phyloP scores from a whole-genome alignment of 2,329 filamentous ascomycete genomes.

The Ustulina deusta region DNA sequence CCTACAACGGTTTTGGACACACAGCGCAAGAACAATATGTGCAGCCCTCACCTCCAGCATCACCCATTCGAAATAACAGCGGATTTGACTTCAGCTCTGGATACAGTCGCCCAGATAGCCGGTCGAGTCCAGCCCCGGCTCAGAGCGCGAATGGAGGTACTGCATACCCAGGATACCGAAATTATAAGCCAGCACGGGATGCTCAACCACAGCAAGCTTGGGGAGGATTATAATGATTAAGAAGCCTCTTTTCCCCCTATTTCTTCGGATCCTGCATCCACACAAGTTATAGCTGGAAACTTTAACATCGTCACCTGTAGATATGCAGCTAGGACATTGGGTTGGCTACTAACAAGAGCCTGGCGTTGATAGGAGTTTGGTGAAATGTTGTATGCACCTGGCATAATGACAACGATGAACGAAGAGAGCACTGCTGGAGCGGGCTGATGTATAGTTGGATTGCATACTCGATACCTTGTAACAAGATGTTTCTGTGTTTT shows the following conservation, averaged over 20 bases:
- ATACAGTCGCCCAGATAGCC: constrained; percentile 27
- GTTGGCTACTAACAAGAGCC: constrained; percentile 22
- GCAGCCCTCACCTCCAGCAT: constrained; percentile 29
- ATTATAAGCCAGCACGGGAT: constrained; percentile 36
- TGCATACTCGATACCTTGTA: constrained; percentile 34
- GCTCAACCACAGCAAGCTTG: constrained; percentile 28
- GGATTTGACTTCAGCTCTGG: constrained; percentile 42
- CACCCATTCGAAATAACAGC: constrained; percentile 38
- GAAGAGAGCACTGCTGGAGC: constrained; percentile 31
- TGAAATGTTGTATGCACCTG: constrained; percentile 21
- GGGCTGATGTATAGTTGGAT: constrained; percentile 32
- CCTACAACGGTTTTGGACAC: constrained; percentile 6
- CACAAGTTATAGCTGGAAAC: constrained; percentile 13
- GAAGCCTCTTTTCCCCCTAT: not conserved
- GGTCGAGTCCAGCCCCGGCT: constrained; percentile 22
- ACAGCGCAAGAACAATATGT: constrained; percentile 19
- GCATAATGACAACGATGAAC: constrained; percentile 32
- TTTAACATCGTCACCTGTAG: constrained; percentile 10
- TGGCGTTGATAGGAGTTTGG: constrained; percentile 29
- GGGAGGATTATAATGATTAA: constrained; percentile 27
- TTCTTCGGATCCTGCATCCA: constrained; percentile 17
- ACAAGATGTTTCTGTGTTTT: constrained; percentile 13
- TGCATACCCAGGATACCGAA: constrained; percentile 39
- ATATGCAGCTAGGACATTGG: constrained; percentile 24
- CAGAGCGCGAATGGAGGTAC: constrained; percentile 26